Conservation (phyloP, 2,329 filamentous ascomycete species). For the Malbranchea cinnamomea region DNA sequence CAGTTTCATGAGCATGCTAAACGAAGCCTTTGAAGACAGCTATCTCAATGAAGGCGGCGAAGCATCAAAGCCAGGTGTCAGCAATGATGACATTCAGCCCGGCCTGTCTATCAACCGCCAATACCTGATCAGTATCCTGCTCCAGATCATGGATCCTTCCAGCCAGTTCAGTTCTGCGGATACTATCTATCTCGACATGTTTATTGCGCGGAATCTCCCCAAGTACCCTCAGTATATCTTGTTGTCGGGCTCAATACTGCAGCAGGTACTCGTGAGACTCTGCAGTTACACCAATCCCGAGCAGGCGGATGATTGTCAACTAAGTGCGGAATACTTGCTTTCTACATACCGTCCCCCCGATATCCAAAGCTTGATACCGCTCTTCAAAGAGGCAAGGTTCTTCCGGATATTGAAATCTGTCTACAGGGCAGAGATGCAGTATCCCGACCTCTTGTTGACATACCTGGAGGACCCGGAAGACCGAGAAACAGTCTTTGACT, state of each 20-base stretch:
- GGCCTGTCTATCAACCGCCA: conserved; percentile 68
- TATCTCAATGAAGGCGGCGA: conserved; percentile 75
- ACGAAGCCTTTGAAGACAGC: conserved; percentile 91
- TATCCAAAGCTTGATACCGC: conserved; percentile 56
- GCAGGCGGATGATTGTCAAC: conserved; percentile 80
- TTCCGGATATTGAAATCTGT: conserved; percentile 84
- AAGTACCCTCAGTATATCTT: conserved; percentile 96
- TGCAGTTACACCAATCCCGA: conserved; percentile 71
- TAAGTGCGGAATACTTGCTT: conserved; percentile 91
- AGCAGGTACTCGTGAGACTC: conserved; percentile 63
- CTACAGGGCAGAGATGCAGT: conserved; percentile 67
- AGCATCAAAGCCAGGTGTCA: conserved; percentile 41
- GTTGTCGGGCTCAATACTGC: conserved; percentile 71
- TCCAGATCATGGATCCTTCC: conserved; percentile 68
- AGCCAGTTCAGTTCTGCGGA: conserved; percentile 63
- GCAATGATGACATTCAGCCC: conserved; percentile 35
- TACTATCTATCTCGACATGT: conserved; percentile 95
- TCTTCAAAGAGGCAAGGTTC: conserved; percentile 68
- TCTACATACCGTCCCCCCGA: conserved; percentile 88
- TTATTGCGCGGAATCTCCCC: conserved; percentile 84
- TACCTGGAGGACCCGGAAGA: conserved; percentile 79
- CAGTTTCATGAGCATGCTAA: conserved; percentile 86
- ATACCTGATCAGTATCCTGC: conserved; percentile 77
- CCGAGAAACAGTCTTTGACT: conserved; percentile 59
- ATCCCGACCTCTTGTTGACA: conserved; percentile 58